Percentiles rank a stretch among this genome's conserved stretches.
phyloP scores from a whole-genome alignment of 2,329 filamentous ascomycete species.

The Alternaria sp. region DNA sequence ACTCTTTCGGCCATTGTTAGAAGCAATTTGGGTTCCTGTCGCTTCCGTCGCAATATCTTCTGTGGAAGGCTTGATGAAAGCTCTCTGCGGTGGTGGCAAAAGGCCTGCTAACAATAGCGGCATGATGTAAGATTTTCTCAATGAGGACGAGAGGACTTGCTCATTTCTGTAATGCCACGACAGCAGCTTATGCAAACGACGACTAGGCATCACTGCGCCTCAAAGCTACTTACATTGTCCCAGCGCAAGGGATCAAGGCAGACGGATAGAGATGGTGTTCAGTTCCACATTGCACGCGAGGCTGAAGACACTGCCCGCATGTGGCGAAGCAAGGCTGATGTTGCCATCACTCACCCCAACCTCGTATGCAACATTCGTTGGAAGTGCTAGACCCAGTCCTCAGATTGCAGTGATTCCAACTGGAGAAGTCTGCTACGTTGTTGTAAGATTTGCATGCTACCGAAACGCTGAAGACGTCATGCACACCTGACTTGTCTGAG shows the following conservation, averaged over 20 bases:
- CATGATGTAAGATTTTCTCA: no score
- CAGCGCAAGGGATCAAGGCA: background rate
- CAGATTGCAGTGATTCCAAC: background rate
- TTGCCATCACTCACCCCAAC: background rate
- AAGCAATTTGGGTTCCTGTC: no score
- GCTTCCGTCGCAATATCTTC: no score
- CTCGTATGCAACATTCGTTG: background rate
- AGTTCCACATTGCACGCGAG: background rate
- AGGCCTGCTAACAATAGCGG: no score
- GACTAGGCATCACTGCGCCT: background rate
- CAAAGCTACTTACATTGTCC: background rate
- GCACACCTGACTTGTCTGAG: background rate
- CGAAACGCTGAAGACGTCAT: slow-evolving; percentile 2
- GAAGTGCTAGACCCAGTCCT: background rate
- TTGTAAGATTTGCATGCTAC: background rate
- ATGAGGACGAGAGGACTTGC: background rate
- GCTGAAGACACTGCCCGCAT: background rate
- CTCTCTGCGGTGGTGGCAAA: no score
- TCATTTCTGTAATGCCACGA: background rate
- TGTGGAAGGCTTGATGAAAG: no score
- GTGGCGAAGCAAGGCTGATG: slow-evolving; percentile 3
- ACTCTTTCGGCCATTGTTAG: no score
- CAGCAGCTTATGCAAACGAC: background rate
- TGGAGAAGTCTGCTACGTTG: background rate
- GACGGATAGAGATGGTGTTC: background rate